Evolutionary conservation across 768 basidiomycete genomes (phyloP).

Genomic region (Tylopilus sp.): DNA sequence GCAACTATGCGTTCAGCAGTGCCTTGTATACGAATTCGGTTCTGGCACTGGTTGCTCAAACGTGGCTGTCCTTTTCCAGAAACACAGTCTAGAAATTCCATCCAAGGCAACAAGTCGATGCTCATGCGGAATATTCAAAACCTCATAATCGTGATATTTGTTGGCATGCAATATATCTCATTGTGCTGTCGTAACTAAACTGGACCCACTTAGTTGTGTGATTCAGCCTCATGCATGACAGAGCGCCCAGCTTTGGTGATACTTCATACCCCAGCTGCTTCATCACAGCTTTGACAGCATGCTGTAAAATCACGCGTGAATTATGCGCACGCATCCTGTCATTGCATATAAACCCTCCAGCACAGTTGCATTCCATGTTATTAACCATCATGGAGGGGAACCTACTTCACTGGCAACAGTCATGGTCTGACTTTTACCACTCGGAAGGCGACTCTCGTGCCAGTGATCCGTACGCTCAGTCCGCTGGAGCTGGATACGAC

Average conservation of each 20-base stretch:
- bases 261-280: neutral
- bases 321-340: neutral
- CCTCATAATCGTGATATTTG: slow-evolving; percentile 22
- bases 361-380: neutral
- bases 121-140: neutral
- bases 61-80: slow-evolving; percentile 21
- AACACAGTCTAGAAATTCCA: slow-evolving; percentile 7
- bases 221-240: neutral
- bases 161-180: slow-evolving; percentile 5
- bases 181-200: slow-evolving; percentile 4
- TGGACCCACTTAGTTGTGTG: neutral
- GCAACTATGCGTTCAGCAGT: neutral
- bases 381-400: slow-evolving; percentile 15
- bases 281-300: slow-evolving; percentile 26
- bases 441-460: neutral
- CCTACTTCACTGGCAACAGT: slow-evolving; percentile 2
- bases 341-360: slow-evolving; percentile 12
- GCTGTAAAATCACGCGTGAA: slow-evolving; percentile 16
- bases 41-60: neutral
- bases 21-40: slow-evolving; percentile 1
- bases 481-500: neutral
- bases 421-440: slow-evolving; percentile 1
- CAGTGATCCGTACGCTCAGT: neutral
- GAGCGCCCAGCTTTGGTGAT: neutral
- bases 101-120: neutral